Percentiles rank a stretch among this genome's conserved stretches.
These are phyloP conservation scores for Populus hybrid DNA, from an alignment of 441 rosid species.

Conservation along the genomic window DNA sequence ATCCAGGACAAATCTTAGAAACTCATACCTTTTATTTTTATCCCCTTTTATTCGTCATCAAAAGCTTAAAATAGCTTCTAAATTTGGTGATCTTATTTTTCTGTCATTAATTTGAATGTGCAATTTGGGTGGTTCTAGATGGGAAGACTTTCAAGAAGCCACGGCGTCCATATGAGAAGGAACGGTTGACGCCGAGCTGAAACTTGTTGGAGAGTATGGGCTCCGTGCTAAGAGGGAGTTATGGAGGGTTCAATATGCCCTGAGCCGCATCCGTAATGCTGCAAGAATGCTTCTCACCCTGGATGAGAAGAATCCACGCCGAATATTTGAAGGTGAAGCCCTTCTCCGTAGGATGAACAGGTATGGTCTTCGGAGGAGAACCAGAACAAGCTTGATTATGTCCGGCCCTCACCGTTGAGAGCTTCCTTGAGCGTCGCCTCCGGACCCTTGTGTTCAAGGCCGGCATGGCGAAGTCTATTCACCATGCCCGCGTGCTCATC, in stretches of 20 bases:
- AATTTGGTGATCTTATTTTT: too few relatives aligned
- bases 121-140: slow-evolving; percentile 32
- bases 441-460: slow-evolving; percentile 80
- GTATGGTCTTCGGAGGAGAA: slow-evolving; percentile 73
- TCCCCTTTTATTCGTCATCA: not conserved
- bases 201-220: slow-evolving; percentile 78
- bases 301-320: slow-evolving; percentile 71
- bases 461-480: slow-evolving; percentile 90
- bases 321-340: slow-evolving; percentile 82
- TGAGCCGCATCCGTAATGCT: slow-evolving; percentile 81
- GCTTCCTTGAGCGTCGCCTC: slow-evolving; percentile 76
- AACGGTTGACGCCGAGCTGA: slow-evolving; percentile 71
- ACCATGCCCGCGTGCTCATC: slow-evolving; percentile 85
- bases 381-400: slow-evolving; percentile 91
- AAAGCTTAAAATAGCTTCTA: not conserved
- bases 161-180: slow-evolving; percentile 85
- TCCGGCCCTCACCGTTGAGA: slow-evolving; percentile 82
- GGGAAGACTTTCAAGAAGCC: slow-evolving; percentile 93
- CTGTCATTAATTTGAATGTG: not conserved
- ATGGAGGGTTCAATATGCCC: slow-evolving; percentile 83
- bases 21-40: not conserved
- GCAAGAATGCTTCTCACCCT: slow-evolving; percentile 81
- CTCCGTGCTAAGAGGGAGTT: slow-evolving; percentile 83
- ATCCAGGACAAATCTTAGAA: not conserved
- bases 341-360: slow-evolving; percentile 81